Evolutionary conservation across 495 filamentous ascomycete species (phyloP), one percentile per base, ranked within the genome.

Genomic region (Podospora bellae-mahoneyi): DNA sequence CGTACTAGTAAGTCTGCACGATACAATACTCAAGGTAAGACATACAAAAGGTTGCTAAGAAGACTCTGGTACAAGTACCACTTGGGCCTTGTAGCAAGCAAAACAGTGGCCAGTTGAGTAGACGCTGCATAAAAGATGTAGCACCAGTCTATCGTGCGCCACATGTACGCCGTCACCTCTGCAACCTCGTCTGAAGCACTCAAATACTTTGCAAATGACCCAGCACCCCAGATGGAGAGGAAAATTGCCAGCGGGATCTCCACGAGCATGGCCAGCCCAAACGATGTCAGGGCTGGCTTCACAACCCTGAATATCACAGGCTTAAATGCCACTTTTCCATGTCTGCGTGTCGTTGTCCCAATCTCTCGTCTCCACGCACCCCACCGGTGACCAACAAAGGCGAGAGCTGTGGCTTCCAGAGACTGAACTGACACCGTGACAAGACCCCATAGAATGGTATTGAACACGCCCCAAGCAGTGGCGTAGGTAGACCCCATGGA

Each of bases 391-490:
- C 89, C 89, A 30, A 92, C 79, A 72, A 91, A 91, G 0, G 88
- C 79, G 4, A 89, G 79, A 1, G 87, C 78, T 0, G 89, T 88
- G 7, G 86, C 85, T 72, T 93, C 89, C 9, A 92, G 74, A 0
- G 89, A 80, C 65, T 87, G 84, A 0, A 91, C 90, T 0, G 90
- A 89, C 1, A 92, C 89, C 90, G 91, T 93, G 32, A 92, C 80
- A 4, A 93, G 77, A 1, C 90, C 89, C 90, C 89, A 92, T n/a
- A 90, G 84, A 67, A 93, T 91, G 0, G 89, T 91, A 68, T 85
- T 90, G 79, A 93, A 92, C 53, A 92, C 80, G 16, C 88, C 86
- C 90, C 89, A 92, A 2, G 90, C 89, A 2, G 90, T 92, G 1
- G 88, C 87, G 76, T 92, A 92, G 28, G 86, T 82, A 0, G 77